Conservation (phyloP, 2,329 filamentous ascomycete species). For the Camillea tinctor region DNA sequence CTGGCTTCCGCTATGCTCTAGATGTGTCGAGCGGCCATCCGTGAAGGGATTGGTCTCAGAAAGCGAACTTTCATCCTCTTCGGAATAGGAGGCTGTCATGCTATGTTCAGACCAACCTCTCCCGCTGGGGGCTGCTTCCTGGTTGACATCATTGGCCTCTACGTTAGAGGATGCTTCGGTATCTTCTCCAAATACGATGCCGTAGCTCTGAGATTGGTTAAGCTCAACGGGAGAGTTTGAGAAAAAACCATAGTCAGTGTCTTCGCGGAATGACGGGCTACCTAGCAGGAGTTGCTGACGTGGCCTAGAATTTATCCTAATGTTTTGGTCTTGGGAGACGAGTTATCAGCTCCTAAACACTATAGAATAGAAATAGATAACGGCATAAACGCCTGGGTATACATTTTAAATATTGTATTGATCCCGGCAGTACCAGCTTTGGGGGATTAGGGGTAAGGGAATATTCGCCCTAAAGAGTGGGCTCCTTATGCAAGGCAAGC, state of each 20-base stretch:
- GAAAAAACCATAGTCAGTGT: neutral
- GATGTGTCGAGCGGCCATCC: conserved; percentile 25
- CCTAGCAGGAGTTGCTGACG: conserved; percentile 23
- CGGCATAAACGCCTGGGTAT: neutral
- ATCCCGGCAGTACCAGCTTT: too few relatives aligned
- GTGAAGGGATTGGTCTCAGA: conserved; percentile 29
- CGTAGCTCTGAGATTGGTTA: conserved; percentile 10
- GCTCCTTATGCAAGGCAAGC: neutral
- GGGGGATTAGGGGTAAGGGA: too few relatives aligned
- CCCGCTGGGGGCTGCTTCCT: neutral
- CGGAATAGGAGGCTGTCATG: conserved; percentile 28
- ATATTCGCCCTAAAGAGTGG: neutral
- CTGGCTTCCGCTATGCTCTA: conserved; percentile 27
- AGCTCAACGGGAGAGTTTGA: neutral
- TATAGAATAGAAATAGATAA: neutral
- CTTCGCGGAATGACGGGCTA: conserved; percentile 17
- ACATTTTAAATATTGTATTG: too few relatives aligned
- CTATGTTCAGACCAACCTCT: conserved; percentile 37
- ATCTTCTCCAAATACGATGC: conserved; percentile 20
- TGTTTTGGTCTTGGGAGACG: neutral
- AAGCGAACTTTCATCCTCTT: conserved; percentile 17
- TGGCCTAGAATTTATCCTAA: conserved; percentile 2
- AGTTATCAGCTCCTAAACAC: neutral
- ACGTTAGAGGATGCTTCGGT: neutral
- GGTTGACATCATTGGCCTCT: neutral